A percentile compares a stretch with the other conserved stretches of the same genome.
phyloP scores from a whole-genome alignment of 306 rosid species.

The Lathyrus oleraceus region DNA sequence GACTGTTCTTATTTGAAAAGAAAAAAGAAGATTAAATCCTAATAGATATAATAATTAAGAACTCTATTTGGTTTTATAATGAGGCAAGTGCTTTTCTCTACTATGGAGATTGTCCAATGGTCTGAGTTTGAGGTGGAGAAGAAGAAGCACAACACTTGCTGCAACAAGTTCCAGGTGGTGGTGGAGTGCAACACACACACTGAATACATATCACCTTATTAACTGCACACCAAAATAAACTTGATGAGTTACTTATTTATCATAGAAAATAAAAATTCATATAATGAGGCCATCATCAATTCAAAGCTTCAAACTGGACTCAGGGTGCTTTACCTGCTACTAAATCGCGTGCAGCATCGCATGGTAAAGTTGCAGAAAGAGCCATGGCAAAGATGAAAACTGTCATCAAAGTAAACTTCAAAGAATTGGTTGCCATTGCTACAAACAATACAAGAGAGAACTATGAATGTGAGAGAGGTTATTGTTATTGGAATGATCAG shows the following conservation, averaged over 20 bases:
- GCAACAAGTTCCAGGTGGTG: constrained; percentile 53
- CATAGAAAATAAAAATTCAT: neutral
- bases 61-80: too few relatives aligned
- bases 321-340: constrained; percentile 3
- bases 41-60: too few relatives aligned
- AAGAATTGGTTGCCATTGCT: constrained; percentile 35
- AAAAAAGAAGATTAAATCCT: too few relatives aligned
- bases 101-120: constrained; percentile 23
- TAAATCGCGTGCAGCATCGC: constrained; percentile 25
- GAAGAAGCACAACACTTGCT: constrained; percentile 48
- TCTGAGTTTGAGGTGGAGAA: constrained; percentile 30
- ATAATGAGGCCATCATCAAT: neutral
- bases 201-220: constrained; percentile 1
- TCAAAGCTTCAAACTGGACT: neutral
- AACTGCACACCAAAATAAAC: neutral
- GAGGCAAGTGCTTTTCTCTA: neutral
- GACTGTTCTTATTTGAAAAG: too few relatives aligned
- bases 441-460: neutral
- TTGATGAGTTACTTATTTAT: neutral
- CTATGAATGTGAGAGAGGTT: neutral
- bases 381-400: constrained; percentile 42
- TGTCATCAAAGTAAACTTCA: constrained; percentile 35
- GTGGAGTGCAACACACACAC: constrained; percentile 30
- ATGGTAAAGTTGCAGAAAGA: constrained; percentile 37
- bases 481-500: neutral